Base-by-base conservation (phyloP, 805 yeast genomes). In the Starmera dryadoides region DNA sequence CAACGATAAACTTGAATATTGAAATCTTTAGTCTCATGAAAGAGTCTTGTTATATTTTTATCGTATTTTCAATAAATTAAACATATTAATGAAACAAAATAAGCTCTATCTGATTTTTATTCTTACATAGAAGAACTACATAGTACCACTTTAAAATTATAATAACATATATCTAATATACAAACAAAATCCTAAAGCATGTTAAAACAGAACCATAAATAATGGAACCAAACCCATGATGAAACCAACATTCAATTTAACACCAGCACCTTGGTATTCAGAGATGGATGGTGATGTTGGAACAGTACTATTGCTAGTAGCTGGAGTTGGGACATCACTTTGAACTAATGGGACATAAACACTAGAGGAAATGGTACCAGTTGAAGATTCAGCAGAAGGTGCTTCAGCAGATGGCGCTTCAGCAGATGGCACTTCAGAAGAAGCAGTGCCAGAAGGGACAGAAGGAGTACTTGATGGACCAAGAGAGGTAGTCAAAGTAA, bases 261-360 rank as follows among this genome's bases (percentile, higher is more conserved):
- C 29, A 31, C 39, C 48, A 34, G 43, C 31, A 18, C 45, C 47
- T 32, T 42, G 67, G 33, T 21, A 38, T 55, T 56, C 60, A 36
- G 59, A 53, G 56, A 48, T 58, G 29, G 57, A 37, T 39, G 48
- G 40, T 9, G 62, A 39, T 40, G 53, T 28, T 28, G 44, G 30
- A 30, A 52, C 39, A 33, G 52, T 43, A 14, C 29, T 38, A 28
- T 44, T 38, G 23, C 38, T 26, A 39, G 33, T 17, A 32, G 41
- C 35, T 33, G 46, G 38, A 10, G n/a, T 25, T 25, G 28, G 28
- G 4, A 25, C 28, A 21, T 36, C 34, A 25, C 28, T n/a, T 25
- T 25, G 4, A 33, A 30, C 18, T 44, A 33, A 15, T 20, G 28
- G 25, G 29, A 37, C 15, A 17, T 40, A 38, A 2, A 28, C 20